Base-by-base conservation (phyloP, 2,329 filamentous ascomycete species). In the Penicillium capsulatum region DNA sequence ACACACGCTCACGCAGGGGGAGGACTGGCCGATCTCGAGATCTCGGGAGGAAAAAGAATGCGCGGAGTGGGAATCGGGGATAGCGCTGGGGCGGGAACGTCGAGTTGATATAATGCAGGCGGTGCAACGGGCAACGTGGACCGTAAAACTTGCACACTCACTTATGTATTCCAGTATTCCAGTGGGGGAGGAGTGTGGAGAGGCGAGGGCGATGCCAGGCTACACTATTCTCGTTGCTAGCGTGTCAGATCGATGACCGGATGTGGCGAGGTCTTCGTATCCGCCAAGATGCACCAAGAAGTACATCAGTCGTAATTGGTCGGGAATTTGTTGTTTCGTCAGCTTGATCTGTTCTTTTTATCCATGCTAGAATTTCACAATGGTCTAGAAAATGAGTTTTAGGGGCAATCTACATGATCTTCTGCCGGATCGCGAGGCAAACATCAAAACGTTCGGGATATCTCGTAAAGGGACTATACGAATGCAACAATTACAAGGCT, bases 121-220 rank as follows among this genome's bases (percentile, higher is more conserved):
- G 30, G 31, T 45, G 30, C 29, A 45, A 47, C 44, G 41, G 44
- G 50, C 40, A 42, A 54, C 50, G 51, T 54, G 51, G 43, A 51
- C 51, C 34, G 34, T 45, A 39, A 38, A 29, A 35, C 26, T 17
- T 20, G 22, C 32, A 14, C 15, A 17, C 16, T 20, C 27, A 32
- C 17, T 14, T 11, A n/a, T n/a, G n/a, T 24, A 15, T 33, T 34
- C 31, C 34, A 19, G 33, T 8, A 32, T 16, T 24, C 16, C 6
- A 24, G 22, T 11, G 22, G 22, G 22, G 22, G 11, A 24, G 11
- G 15, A 19, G 10, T 5, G 24, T 17, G 7, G 34, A 32, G 26
- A 37, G 40, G 34, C 24, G 17, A 36, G 34, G 40, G 34, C 24
- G 17, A 36, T 22, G 41, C 16, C 31, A 40, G 37, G 37, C 37